These are phyloP conservation scores for Gnetum montanum DNA, from an alignment of 75 land plant species.

Conservation along the genomic window DNA sequence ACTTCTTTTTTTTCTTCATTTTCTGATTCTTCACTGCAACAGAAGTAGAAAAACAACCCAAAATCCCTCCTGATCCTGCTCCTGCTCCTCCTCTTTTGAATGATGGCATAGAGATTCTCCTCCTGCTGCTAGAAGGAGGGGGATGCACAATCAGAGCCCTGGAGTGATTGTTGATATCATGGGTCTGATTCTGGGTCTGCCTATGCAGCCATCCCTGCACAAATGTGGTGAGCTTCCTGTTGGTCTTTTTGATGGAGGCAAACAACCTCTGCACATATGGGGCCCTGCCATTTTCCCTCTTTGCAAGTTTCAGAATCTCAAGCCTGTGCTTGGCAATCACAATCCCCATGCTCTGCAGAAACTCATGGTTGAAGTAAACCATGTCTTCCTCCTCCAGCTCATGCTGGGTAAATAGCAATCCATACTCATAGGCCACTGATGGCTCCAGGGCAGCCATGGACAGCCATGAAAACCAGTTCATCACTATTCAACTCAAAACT, in stretches of 20 bases:
- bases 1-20: slow-evolving; percentile 12
- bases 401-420: slow-evolving; percentile 38
- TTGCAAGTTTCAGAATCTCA: slow-evolving; percentile 50
- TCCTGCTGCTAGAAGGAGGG: neutral
- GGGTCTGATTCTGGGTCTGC: no score
- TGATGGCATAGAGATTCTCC: slow-evolving; percentile 10
- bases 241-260: slow-evolving; percentile 25
- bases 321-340: slow-evolving; percentile 57
- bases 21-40: slow-evolving; percentile 5
- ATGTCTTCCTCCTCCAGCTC: slow-evolving; percentile 60
- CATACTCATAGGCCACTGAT: slow-evolving; percentile 42
- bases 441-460: slow-evolving; percentile 49
- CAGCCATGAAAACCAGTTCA: slow-evolving; percentile 65
- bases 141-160: no score
- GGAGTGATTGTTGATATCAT: no score
- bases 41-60: neutral
- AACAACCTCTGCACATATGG: slow-evolving; percentile 16
- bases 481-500: slow-evolving; percentile 2
- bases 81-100: slow-evolving; percentile 6
- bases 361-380: slow-evolving; percentile 49
- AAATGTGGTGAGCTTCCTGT: slow-evolving; percentile 13
- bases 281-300: slow-evolving; percentile 4
- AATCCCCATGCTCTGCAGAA: slow-evolving; percentile 65
- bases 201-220: neutral
- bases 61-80: slow-evolving; percentile 18